Percentiles rank a stretch among this genome's conserved stretches.
Evolutionary conservation across 1,284 basidiomycete genomes (phyloP).

Genomic region (Tilletiaria anomala): DNA sequence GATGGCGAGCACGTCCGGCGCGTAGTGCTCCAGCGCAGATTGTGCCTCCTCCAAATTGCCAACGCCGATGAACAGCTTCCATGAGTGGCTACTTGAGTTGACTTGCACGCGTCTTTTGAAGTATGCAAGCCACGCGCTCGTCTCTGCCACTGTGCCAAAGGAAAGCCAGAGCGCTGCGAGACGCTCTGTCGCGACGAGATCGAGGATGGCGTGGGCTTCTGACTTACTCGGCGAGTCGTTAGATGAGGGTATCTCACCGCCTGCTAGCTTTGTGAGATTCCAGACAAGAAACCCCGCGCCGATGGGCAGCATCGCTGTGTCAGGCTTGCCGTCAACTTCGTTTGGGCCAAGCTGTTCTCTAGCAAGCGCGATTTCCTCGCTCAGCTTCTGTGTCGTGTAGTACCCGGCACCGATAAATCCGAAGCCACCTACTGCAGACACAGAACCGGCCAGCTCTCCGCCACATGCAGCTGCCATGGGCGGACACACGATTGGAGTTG

Average conservation of each 20-base stretch:
- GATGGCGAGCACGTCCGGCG: constrained; percentile 26
- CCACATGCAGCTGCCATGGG: constrained; percentile 34
- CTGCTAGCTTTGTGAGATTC: constrained; percentile 17
- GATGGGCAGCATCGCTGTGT: constrained; percentile 10
- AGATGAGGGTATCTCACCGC: constrained; percentile 7
- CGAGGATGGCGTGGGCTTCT: constrained; percentile 9
- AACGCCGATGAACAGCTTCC: constrained; percentile 24
- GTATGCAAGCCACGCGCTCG: constrained; percentile 14
- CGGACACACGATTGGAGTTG: constrained; percentile 19
- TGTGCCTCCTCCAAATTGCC: constrained; percentile 17
- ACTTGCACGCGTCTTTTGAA: constrained; percentile 9
- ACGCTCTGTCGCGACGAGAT: constrained; percentile 13
- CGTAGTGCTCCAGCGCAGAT: constrained; percentile 13
- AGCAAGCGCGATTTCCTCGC: constrained; percentile 13
- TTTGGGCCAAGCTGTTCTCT: constrained; percentile 6
- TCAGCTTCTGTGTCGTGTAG: constrained; percentile 10
- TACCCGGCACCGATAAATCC: constrained; percentile 37
- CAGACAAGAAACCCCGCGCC: constrained; percentile 34
- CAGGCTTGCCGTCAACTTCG: not conserved
- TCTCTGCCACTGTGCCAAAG: constrained; percentile 22
- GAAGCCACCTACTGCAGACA: constrained; percentile 27
- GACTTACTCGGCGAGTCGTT: constrained; percentile 3
- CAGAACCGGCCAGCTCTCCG: constrained; percentile 22
- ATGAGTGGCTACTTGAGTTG: constrained; percentile 4
- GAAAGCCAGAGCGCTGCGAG: constrained; percentile 30